Evolutionary conservation across 23 red algal genomes (phyloP), one percentile per base, ranked within the genome.

Genomic region (Gracilaria gracilis): DNA sequence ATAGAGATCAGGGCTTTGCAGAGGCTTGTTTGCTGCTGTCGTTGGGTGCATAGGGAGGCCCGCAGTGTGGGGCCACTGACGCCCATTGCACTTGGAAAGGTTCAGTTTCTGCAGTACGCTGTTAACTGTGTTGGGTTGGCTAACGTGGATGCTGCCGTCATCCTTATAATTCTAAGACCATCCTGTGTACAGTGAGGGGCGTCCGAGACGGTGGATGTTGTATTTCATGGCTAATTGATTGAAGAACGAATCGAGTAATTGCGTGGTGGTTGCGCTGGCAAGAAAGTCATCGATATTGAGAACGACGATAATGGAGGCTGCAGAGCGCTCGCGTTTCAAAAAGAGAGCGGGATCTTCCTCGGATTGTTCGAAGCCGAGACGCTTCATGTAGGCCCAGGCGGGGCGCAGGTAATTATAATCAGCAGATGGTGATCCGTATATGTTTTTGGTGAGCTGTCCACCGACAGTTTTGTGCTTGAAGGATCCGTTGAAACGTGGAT

Each of bases 221-320:
- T 85, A 70, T 35, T 70, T 70, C 17, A 2, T 33, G 2, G 15
- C 2, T 33, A 70, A 25, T 70, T 35, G 14, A 4, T 16, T 4
- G 9, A 33, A 37, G 9, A 83, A 1, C 0, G 19, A 38, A 19
- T 83, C 36, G 33, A 83, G 27, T 7, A 42, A 17, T 9, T 9
- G 54, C 0, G 8, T 19, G 27, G 16, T 36, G 12, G 49, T 29
- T 25, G 28, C 20, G 16, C 0, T 29, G n/a, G 33, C 53, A 4
- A 83, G 24, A 35, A 61, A 83, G 57, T 83, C 80, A 53, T 83
- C 80, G 47, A 65, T 83, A 29, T 42, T 61, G 6, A 83, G 15
- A 19, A 17, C 20, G 21, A 83, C 19, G 19, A 83, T 59, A 0
- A 1, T 64, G n/a, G 8, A 44, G 0, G 27, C 9, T 61, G 19